A percentile compares a stretch with the other conserved stretches of the same genome.
phyloP scores from a whole-genome alignment of 169 alveolate species.

The Toxoplasma gondii region DNA sequence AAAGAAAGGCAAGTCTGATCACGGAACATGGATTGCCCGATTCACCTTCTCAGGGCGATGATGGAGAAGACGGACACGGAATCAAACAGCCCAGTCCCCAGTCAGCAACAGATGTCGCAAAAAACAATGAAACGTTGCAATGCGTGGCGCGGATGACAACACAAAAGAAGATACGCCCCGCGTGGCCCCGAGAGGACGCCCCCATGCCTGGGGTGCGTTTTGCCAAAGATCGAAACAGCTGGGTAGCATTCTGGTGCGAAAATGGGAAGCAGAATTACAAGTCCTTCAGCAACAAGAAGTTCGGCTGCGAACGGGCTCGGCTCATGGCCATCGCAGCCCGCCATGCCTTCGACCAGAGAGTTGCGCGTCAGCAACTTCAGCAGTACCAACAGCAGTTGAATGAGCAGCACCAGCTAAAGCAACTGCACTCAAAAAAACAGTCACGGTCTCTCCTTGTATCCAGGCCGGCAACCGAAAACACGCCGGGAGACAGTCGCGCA shows the following conservation, averaged over 20 bases:
- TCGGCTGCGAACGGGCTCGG: slow-evolving; percentile 56
- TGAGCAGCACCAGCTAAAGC: neutral
- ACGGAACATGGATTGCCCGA: neutral
- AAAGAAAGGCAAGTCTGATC: neutral
- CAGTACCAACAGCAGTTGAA: neutral
- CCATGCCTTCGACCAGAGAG: slow-evolving; percentile 49
- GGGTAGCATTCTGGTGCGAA: slow-evolving; percentile 70
- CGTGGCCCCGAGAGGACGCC: slow-evolving; percentile 43
- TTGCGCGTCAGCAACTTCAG: slow-evolving; percentile 29
- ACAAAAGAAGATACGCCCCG: neutral
- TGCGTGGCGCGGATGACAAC: neutral
- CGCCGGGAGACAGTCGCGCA: neutral
- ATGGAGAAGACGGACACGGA: neutral
- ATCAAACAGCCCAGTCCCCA: neutral
- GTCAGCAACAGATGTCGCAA: neutral
- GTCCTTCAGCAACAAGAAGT: slow-evolving; percentile 67
- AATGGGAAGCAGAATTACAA: slow-evolving; percentile 56
- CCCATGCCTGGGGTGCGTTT: slow-evolving; percentile 66
- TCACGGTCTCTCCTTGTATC: neutral
- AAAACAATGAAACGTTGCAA: neutral
- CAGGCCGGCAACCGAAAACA: neutral
- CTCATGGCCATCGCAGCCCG: slow-evolving; percentile 65
- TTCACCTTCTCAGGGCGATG: neutral
- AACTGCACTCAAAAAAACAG: neutral
- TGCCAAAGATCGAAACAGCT: slow-evolving; percentile 65